Evolutionary conservation across 2,329 filamentous ascomycete species (phyloP).

Genomic region (Nigrograna mackinnonii): DNA sequence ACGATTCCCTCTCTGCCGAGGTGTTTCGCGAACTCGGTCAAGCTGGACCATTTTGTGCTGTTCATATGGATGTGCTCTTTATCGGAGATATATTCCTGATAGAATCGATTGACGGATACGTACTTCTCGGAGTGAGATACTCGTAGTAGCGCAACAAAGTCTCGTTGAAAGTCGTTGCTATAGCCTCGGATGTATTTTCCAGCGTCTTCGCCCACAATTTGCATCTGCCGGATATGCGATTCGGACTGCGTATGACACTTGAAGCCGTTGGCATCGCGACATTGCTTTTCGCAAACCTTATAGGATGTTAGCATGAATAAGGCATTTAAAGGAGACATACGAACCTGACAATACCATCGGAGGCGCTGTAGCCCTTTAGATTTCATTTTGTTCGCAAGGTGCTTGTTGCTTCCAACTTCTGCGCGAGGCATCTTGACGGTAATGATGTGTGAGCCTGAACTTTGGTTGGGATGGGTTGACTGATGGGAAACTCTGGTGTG

Average conservation of each 20-base stretch:
- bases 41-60: conserved; percentile 81
- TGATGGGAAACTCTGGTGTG: no score
- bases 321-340: no score
- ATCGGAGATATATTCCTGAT: conserved; percentile 85
- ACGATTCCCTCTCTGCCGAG: conserved; percentile 86
- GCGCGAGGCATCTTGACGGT: conserved; percentile 75
- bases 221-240: conserved; percentile 86
- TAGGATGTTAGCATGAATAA: no score
- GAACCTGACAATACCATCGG: conserved; percentile 85
- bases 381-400: conserved; percentile 88
- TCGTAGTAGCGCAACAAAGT: conserved; percentile 76
- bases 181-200: conserved; percentile 83
- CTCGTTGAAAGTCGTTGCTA: conserved; percentile 77
- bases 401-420: conserved; percentile 89
- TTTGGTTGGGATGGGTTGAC: no score
- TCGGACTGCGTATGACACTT: conserved; percentile 78
- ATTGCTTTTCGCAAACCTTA: conserved; percentile 74
- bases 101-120: conserved; percentile 89
- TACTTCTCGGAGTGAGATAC: conserved; percentile 91
- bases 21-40: conserved; percentile 89
- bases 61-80: conserved; percentile 86
- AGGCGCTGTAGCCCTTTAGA: conserved; percentile 64
- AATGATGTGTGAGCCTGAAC: no score
- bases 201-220: conserved; percentile 83
- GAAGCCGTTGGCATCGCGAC: conserved; percentile 77